phyloP scores from a whole-genome alignment of 1,284 basidiomycete genomes.

The Sanghuangporus weigelae region DNA sequence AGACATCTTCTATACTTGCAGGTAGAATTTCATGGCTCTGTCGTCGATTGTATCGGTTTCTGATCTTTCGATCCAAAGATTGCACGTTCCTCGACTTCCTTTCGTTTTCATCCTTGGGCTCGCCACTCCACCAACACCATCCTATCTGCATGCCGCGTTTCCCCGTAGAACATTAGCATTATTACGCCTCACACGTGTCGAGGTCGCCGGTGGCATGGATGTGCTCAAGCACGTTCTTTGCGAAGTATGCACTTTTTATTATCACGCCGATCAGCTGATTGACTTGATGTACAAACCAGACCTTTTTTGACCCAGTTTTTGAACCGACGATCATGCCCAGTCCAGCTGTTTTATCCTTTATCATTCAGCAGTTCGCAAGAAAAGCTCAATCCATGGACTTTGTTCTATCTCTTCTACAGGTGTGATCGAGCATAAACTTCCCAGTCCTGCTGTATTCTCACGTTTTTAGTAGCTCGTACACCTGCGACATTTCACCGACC shows the following conservation, averaged over 20 bases:
- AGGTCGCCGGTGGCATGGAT: constrained; percentile 40
- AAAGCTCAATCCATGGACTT: constrained; percentile 52
- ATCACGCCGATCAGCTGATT: not conserved
- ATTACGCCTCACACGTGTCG: constrained; percentile 47
- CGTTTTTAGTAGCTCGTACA: constrained; percentile 42
- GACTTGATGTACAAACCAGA: constrained; percentile 32
- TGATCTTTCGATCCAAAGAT: constrained; percentile 28
- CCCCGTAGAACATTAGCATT: constrained; percentile 51
- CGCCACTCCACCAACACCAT: constrained; percentile 47
- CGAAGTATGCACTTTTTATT: constrained; percentile 34
- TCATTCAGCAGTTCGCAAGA: constrained; percentile 50
- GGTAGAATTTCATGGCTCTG: constrained; percentile 32
- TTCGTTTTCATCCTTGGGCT: constrained; percentile 56
- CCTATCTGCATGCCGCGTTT: constrained; percentile 54
- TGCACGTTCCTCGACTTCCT: constrained; percentile 45
- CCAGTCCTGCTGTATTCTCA: not conserved
- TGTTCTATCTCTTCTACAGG: constrained; percentile 55
- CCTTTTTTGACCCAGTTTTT: constrained; percentile 57
- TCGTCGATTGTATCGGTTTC: not conserved
- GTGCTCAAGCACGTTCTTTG: constrained; percentile 46
- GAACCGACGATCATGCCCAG: constrained; percentile 59
- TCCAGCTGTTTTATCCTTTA: constrained; percentile 45
- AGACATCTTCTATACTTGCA: constrained; percentile 65
- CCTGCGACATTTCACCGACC: constrained; percentile 64
- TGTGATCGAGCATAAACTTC: constrained; percentile 23